These are phyloP conservation scores for Cotoneaster glaucophyllus DNA, from an alignment of 306 rosid species.

Conservation along the genomic window DNA sequence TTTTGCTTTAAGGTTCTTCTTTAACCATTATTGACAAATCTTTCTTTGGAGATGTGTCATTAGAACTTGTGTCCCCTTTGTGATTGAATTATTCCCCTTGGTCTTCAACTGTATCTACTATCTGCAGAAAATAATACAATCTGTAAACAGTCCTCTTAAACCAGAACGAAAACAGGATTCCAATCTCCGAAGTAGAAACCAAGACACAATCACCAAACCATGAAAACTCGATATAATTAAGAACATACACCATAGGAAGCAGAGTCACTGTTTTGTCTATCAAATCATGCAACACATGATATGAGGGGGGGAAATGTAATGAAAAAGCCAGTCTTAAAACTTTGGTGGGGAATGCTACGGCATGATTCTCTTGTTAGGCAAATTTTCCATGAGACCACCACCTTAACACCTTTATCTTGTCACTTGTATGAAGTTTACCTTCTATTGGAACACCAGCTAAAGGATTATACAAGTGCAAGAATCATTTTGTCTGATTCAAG, in stretches of 20 bases:
- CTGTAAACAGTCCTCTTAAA: not conserved
- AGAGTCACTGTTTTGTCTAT: not conserved
- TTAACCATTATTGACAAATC: constrained; percentile 21
- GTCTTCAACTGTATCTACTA: constrained; percentile 65
- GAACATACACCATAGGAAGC: not conserved
- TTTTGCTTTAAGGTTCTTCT: constrained; percentile 26
- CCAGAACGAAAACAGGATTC: not conserved
- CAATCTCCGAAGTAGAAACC: not conserved
- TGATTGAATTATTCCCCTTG: constrained; percentile 45
- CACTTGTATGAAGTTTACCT: not conserved
- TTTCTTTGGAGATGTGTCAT: constrained; percentile 18
- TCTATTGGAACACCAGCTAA: not conserved
- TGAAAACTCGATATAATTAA: not conserved
- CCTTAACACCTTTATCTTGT: not conserved
- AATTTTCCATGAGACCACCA: not conserved
- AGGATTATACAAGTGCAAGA: not conserved
- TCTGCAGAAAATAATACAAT: constrained; percentile 37
- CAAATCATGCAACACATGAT: not conserved
- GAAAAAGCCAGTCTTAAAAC: not conserved
- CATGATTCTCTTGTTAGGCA: not conserved
- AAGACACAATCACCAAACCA: not conserved
- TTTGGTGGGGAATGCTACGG: not conserved
- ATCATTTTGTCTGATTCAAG: not conserved
- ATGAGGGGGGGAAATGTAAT: not conserved
- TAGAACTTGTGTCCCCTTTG: constrained; percentile 22